A percentile compares a stretch with the other conserved stretches of the same genome.
Evolutionary conservation across 176 grass and related monocot genomes (phyloP).

Genomic region (Aegilops speltoides): DNA sequence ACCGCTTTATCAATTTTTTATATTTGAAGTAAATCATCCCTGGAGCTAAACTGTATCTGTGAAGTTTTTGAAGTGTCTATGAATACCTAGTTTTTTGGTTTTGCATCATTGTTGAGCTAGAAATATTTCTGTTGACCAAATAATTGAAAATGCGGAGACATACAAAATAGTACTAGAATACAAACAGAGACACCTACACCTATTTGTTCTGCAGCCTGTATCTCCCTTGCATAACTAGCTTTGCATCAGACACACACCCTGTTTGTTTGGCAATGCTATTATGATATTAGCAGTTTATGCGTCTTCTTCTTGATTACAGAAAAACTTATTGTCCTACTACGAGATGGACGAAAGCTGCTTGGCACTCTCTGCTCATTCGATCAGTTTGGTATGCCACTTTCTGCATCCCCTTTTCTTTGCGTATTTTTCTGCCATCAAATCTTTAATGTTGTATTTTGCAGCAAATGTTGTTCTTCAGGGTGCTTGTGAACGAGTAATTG

Average conservation of each 20-base stretch:
- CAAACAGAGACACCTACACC: not conserved
- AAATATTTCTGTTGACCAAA: not conserved
- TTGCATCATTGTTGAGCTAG: not conserved
- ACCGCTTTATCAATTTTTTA: not conserved
- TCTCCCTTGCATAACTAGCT: not conserved
- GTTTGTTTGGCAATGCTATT: not conserved
- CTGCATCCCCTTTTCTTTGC: not conserved
- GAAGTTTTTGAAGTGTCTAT: conserved; percentile 1
- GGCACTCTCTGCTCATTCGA: conserved; percentile 97
- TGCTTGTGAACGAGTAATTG: conserved; percentile 97
- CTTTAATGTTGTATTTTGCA: conserved; percentile 36
- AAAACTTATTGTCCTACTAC: conserved; percentile 91
- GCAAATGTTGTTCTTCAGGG: conserved; percentile 95
- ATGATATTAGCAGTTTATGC: not conserved
- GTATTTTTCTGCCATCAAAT: conserved; percentile 15
- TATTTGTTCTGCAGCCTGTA: not conserved
- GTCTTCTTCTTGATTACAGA: conserved; percentile 48
- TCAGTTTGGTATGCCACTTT: conserved; percentile 72
- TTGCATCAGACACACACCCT: not conserved
- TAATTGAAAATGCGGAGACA: not conserved
- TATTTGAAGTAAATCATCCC: not conserved
- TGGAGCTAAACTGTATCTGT: not conserved
- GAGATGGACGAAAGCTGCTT: conserved; percentile 92
- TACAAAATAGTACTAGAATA: not conserved
- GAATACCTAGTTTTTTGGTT: not conserved